Conservation (phyloP, 2,329 filamentous ascomycete genomes). For the Fusarium xyrophilum region DNA sequence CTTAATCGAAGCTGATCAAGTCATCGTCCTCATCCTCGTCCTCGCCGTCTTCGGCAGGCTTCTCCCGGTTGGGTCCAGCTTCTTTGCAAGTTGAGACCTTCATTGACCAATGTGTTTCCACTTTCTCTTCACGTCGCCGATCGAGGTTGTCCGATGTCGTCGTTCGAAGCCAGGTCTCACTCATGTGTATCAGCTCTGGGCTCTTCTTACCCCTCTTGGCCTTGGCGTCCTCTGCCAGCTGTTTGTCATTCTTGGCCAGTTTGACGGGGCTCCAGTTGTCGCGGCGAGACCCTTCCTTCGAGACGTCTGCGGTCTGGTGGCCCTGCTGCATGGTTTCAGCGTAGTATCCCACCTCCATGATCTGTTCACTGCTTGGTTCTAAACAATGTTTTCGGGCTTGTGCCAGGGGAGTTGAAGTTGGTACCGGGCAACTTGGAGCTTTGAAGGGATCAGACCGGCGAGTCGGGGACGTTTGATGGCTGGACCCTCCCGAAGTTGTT, state of each 20-base stretch:
- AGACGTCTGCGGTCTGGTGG: background rate
- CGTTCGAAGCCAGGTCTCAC: background rate
- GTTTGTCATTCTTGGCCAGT: conserved; percentile 15
- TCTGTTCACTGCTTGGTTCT: conserved; percentile 57
- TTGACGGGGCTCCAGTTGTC: conserved; percentile 31
- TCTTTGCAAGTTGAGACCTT: background rate
- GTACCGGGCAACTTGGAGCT: background rate
- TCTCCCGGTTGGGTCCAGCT: too few species aligned
- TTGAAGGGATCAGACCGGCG: background rate
- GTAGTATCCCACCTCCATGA: conserved; percentile 49
- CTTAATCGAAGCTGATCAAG: background rate
- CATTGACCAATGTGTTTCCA: background rate
- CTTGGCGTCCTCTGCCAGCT: background rate
- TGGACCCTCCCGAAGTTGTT: background rate
- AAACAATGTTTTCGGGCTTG: conserved; percentile 17
- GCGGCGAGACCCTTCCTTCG: background rate
- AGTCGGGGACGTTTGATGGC: background rate
- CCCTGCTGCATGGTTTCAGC: background rate
- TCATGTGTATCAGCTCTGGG: background rate
- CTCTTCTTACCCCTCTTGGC: background rate
- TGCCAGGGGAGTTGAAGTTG: background rate
- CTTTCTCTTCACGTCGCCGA: background rate
- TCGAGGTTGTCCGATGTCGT: background rate
- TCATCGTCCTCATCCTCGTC: background rate
- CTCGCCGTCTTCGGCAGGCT: background rate